These are phyloP conservation scores for Exophiala lecanii-corni DNA, from an alignment of 2,329 filamentous ascomycete species.

Conservation along the genomic window DNA sequence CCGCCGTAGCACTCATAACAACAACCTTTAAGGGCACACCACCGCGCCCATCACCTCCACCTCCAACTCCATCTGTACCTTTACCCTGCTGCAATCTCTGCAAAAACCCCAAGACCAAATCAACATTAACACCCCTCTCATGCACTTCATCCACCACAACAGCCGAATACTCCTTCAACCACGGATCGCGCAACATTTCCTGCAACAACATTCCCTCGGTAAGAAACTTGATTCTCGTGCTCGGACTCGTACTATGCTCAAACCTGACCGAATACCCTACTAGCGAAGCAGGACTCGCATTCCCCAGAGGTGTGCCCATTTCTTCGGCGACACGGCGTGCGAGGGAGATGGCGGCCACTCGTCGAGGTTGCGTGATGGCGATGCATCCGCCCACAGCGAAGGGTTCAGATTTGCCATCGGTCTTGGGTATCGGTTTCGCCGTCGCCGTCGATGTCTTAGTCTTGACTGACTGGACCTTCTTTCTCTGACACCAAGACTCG, in stretches of 20 bases:
- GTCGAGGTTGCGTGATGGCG: conserved; percentile 87
- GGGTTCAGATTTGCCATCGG: conserved; percentile 5
- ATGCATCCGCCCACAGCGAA: conserved; percentile 67
- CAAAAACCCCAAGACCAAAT: conserved; percentile 83
- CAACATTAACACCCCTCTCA: conserved; percentile 90
- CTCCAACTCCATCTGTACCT: conserved; percentile 2
- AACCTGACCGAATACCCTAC: conserved; percentile 96
- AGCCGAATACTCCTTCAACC: conserved; percentile 78
- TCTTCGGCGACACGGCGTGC: conserved; percentile 85
- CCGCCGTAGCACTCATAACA: conserved; percentile 95
- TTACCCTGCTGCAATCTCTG: conserved; percentile 61
- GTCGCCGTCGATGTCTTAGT: no score
- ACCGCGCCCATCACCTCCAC: conserved; percentile 58
- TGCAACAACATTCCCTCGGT: conserved; percentile 96
- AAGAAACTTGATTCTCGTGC: conserved; percentile 85
- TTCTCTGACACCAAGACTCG: conserved; percentile 70
- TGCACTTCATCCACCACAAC: conserved; percentile 96
- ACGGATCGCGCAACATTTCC: conserved; percentile 81
- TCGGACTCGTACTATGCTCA: conserved; percentile 76
- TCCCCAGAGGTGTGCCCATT: conserved; percentile 61
- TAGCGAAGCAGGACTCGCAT: conserved; percentile 52
- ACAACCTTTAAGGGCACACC: conserved; percentile 79
- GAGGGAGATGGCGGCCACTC: conserved; percentile 88
- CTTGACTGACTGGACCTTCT: conserved; percentile 23
- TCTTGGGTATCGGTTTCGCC: no score